Percentiles rank a stretch among this genome's conserved stretches.
Evolutionary conservation across 2,329 filamentous ascomycete species (phyloP).

Genomic region (Cladophialophora chaetospira): DNA sequence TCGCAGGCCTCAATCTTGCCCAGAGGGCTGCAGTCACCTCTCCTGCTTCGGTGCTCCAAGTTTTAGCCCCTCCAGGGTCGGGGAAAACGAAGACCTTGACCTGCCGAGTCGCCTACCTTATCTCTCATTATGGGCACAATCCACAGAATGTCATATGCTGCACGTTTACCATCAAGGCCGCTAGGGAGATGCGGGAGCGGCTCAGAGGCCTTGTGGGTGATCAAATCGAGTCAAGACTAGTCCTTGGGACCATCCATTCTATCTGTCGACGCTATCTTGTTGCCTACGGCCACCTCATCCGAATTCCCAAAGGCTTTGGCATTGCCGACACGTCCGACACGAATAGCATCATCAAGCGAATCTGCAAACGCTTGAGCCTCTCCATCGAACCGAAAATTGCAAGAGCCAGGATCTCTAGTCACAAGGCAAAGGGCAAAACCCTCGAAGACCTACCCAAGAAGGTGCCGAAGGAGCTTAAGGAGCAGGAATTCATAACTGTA

Average conservation of each 20-base stretch:
- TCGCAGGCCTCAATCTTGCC: conserved; percentile 65
- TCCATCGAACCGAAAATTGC: conserved; percentile 69
- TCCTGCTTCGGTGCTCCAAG: conserved; percentile 60
- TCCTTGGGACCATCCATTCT: conserved; percentile 93
- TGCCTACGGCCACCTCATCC: conserved; percentile 81
- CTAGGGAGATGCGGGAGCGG: conserved; percentile 87
- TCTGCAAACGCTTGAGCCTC: conserved; percentile 73
- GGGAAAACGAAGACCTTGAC: conserved; percentile 97
- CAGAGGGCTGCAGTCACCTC: conserved; percentile 67
- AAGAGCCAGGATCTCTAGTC: conserved; percentile 71
- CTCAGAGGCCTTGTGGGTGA: conserved; percentile 80
- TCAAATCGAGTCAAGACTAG: conserved; percentile 71
- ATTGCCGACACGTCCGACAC: conserved; percentile 87
- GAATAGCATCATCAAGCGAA: conserved; percentile 73
- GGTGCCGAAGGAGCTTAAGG: conserved; percentile 46
- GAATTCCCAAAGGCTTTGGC: conserved; percentile 78
- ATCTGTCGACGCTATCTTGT: conserved; percentile 83
- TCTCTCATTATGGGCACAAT: conserved; percentile 69
- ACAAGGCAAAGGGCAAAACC: conserved; percentile 60
- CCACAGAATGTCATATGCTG: conserved; percentile 92
- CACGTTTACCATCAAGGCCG: conserved; percentile 95
- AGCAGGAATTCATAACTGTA: conserved; percentile 66
- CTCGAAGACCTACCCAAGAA: conserved; percentile 44
- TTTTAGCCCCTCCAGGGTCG: conserved; percentile 65
- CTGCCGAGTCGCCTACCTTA: conserved; percentile 85